Base-by-base conservation (phyloP, 1,139 yeast species). In the Kodamaea derodonti region DNA sequence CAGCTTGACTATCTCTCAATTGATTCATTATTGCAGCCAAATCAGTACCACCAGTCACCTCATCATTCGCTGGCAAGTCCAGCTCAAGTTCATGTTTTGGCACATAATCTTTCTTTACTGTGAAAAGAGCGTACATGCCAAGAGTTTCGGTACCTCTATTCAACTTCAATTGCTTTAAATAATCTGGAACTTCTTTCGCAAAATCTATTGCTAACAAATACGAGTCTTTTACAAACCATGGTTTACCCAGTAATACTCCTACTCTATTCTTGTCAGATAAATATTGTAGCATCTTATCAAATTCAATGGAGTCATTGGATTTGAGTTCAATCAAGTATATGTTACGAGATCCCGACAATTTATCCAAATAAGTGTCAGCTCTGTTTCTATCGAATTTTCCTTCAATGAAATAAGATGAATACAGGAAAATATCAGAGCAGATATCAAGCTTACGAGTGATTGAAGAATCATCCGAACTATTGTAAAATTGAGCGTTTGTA, bases 211-310 rank as follows among this genome's bases (percentile, higher is more conserved):
- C 70, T 23, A 82, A 54, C 31, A 84, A 44, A 54, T 84, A 84
- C 2, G 80, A 69, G 52, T 84, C 94, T 49, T 82, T 83, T 23
- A 81, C 80, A 43, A 69, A 65, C 14, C 54, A 44, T 1, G 73
- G 75, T 41, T 56, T 64, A 14, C 65, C 69, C 24, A 75, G 67
- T 30, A 84, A 60, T 14, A 83, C 92, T 0, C 90, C 94, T 33
- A 70, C 78, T 49, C 80, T 78, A 30, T 57, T 53, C 30, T 75
- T 64, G 3, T 61, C 48, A 27, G 59, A 49, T 44, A 81, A 72
- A 51, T 81, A 81, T 20, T 71, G 65, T 52, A 65, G 78, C 28
- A 84, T 57, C 40, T 68, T 72, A 27, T 65, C 58, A 49, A 66
- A 79, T 20, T 63, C 65, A 2, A 40, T 35, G 5, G 48, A 54